Base-by-base conservation (phyloP, 108 stramenopile species). In the Stephanodiscus minutulus region DNA sequence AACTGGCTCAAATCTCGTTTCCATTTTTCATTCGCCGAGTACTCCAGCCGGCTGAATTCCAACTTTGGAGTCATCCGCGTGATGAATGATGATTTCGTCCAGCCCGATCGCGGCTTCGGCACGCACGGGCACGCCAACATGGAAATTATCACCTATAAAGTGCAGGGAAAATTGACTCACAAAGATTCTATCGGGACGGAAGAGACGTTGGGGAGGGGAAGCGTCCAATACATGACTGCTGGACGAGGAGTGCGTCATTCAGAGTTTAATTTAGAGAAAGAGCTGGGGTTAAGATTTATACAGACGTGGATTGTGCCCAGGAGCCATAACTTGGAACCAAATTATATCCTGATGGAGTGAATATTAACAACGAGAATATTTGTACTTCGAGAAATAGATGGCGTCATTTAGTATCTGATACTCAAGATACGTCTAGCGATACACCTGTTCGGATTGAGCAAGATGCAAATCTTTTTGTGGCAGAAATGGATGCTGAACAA, bases 1-100 rank as follows among this genome's bases (percentile, higher is more conserved):
- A 90, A 91, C 83, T 95, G 94, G 94, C 89, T 95, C 55, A 86
- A 91, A 78, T 79, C 75, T 52, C 79, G 91, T 17, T 95, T 95
- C 58, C 94, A 95, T 68, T 95, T 92, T 62, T 77, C 75, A 13
- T 95, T 95, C 70, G 94, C 94, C 11, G 94, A 92, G 56, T 92
- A 95, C 59, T 56, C 56, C 66, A 90, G 86, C 48, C 54, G 35
- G 10, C 29, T 41, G 41, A 91, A 91, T 64, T 53, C 66, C 15
- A 61, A 85, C 57, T 95, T 91, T 86, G 94, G 94, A 12, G 72
- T 77, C 2, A 22, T 96, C 37, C 75, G 94, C 10, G 91, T 92
- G 36, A 86, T 94, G 84, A 94, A 94, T 54, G 90, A 94, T 68
- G 93, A 91, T 58, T 69, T 94, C 44, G 92, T 96, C 27, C 89